Conservation (phyloP, 2,329 filamentous ascomycete species). For the Exutisphaerella laricina region DNA sequence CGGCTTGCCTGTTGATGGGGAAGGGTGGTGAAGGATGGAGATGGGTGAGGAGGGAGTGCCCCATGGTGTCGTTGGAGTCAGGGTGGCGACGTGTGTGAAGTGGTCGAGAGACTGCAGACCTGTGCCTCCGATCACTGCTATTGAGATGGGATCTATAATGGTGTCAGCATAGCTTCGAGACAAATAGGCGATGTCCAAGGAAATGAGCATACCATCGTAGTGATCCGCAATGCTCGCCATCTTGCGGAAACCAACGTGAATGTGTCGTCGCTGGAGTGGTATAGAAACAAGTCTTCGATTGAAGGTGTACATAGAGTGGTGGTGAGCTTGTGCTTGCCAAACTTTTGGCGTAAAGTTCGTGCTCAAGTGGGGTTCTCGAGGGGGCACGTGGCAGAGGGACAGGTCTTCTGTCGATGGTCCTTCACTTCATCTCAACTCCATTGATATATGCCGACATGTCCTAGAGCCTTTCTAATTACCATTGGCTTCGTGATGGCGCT, state of each 20-base stretch:
- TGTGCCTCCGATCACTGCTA: slow-evolving; percentile 62
- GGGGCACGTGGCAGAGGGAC: too few relatives aligned
- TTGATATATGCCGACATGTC: too few relatives aligned
- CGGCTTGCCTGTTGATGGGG: slow-evolving; percentile 57
- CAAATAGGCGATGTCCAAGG: not conserved
- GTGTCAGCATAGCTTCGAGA: not conserved
- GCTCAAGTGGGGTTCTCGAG: too few relatives aligned
- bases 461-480: too few relatives aligned
- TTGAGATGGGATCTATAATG: slow-evolving; percentile 43
- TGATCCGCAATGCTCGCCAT: slow-evolving; percentile 33
- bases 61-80: slow-evolving; percentile 82
- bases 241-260: slow-evolving; percentile 33
- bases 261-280: slow-evolving; percentile 1
- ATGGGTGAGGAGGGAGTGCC: slow-evolving; percentile 72
- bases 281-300: not conserved
- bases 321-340: too few relatives aligned
- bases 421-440: too few relatives aligned
- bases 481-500: too few relatives aligned
- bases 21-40: slow-evolving; percentile 80
- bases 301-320: too few relatives aligned
- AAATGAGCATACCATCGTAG: slow-evolving; percentile 26
- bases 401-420: too few relatives aligned
- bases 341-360: too few relatives aligned
- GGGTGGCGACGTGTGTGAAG: slow-evolving; percentile 75
- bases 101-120: slow-evolving; percentile 81